Evolutionary conservation across 768 basidiomycete genomes (phyloP), one percentile per base, ranked within the genome.

Genomic region (Ramaria sp.): DNA sequence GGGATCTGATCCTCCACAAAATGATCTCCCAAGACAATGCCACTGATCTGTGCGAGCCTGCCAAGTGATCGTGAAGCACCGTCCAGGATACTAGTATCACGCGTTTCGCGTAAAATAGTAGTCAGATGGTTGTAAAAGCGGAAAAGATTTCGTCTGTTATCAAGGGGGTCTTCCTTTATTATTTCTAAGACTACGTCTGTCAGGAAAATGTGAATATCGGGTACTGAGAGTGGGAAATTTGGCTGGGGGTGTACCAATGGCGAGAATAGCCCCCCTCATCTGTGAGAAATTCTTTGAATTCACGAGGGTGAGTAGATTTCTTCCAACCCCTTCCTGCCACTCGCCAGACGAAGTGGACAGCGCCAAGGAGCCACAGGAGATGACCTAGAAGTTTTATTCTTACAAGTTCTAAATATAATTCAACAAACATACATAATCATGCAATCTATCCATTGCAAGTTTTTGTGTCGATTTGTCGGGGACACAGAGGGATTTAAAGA

Each of bases 1-100:
- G 63, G 66, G 2, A 70, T 63, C 48, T 70, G 69, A 37, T 67
- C 66, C 36, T 62, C 59, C 42, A 69, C 63, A 58, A 69, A 69
- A 13, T 62, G 61, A 45, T 69, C 67, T 28, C 65, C 65, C 6
- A 67, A 61, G 38, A 59, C 60, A 2, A 53, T 58, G 5, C 63
- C 66, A 22, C 66, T 66, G 1, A 64, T 58, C 39, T 62, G 56
- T 25, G 64, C 62, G 55, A 70, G 68, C 48, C 54, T 44, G 50
- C 66, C 67, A 45, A 66, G 63, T 1, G 67, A 66, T 52, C 68
- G 63, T 5, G 69, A 62, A 6, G 69, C 69, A 27, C 64, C 65
- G 27, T 67, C 64, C 70, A 73, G 73, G 50, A 75, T 9, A 30
- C 24, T 53, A 44, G 22, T 25, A 15, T 53, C 52, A 18, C 22